Conservation (phyloP, 2,329 filamentous ascomycete species). For the Boeremia exigua region DNA sequence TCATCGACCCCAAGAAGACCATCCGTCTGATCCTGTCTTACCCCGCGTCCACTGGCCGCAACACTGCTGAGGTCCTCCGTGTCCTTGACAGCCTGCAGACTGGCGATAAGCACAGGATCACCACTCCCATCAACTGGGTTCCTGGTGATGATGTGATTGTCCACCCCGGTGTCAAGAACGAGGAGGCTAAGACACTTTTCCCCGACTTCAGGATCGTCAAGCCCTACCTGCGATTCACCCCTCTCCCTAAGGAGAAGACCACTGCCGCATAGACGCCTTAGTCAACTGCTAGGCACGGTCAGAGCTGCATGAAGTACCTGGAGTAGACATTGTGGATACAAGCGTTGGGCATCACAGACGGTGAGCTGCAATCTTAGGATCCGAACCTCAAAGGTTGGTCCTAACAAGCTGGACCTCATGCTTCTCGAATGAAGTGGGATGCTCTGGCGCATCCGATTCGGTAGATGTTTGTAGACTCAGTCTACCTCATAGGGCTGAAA, state of each 20-base stretch:
- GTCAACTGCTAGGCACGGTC: not conserved
- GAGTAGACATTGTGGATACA: slow-evolving; percentile 5
- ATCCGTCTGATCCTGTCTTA: slow-evolving; percentile 68
- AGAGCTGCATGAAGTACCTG: slow-evolving; percentile 2
- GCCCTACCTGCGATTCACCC: slow-evolving; percentile 67
- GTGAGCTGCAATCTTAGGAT: slow-evolving; percentile 7
- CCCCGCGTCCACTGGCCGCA: slow-evolving; percentile 66
- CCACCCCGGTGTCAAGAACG: slow-evolving; percentile 63
- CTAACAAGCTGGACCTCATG: slow-evolving; percentile 9
- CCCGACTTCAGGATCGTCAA: slow-evolving; percentile 67
- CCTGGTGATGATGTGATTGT: slow-evolving; percentile 67
- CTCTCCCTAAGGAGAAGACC: slow-evolving; percentile 64
- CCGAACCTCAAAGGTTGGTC: not conserved
- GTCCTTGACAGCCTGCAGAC: slow-evolving; percentile 61
- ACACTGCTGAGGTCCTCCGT: slow-evolving; percentile 60
- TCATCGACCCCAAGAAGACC: slow-evolving; percentile 70
- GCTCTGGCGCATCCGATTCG: slow-evolving; percentile 1
- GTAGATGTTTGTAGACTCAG: slow-evolving; percentile 7
- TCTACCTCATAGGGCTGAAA: slow-evolving; percentile 15
- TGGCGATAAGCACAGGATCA: slow-evolving; percentile 65
- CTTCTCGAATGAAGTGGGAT: slow-evolving; percentile 6
- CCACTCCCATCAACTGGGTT: slow-evolving; percentile 68
- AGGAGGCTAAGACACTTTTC: slow-evolving; percentile 65
- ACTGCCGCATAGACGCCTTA: slow-evolving; percentile 47
- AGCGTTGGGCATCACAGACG: slow-evolving; percentile 11